Base-by-base conservation (phyloP, 2,329 filamentous ascomycete species). In the Xylaria sp. region DNA sequence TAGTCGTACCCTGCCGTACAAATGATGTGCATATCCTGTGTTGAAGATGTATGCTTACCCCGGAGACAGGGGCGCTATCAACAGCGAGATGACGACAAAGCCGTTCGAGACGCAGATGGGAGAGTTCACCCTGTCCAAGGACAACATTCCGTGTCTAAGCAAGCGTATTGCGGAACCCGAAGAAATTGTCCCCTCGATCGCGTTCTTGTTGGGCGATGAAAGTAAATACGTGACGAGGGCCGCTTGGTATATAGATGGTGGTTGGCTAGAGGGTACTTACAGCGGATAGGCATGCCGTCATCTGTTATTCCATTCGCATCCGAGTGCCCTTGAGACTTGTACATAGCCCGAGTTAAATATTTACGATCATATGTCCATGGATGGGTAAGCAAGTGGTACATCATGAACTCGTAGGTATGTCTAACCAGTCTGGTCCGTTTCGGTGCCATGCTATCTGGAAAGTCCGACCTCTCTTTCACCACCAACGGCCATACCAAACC, bases 181-280 rank as follows among this genome's bases (percentile, higher is more conserved):
- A 8, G 69, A 72, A 26, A 48, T 71, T 22, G 62, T 67, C 1
- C 60, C 62, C 1, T 51, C 63, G 0, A 66, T 71, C 17, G 66
- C 62, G 1, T 71, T 68, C 21, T 53, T 71, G 0, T 59, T 70
- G 1, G 61, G 70, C 1, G 65, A 68, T 18, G 67, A 72, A 50
- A 65, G 62, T 47, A 65, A 54, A 21, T 69, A 67, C n/a, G 62
- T 72, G 1, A 63, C 56, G 1, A 58, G 50, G 13, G 39, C 52
- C 19, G 29, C 39, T 11, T 58, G 47, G 51, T 64, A 63, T 6
- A 62, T 70, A 0, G 66, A 71, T n/a, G 67, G 67, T 11, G 64
- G 65, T 0, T 71, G 52, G 19, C 16, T 34, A 13, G 29, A 34
- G 29, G 29, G 29, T 34, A 34, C 6, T 34, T 34, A 34, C 16